Base-by-base conservation (phyloP, 2,329 filamentous ascomycete species). In the Talaromyces rugulosus region DNA sequence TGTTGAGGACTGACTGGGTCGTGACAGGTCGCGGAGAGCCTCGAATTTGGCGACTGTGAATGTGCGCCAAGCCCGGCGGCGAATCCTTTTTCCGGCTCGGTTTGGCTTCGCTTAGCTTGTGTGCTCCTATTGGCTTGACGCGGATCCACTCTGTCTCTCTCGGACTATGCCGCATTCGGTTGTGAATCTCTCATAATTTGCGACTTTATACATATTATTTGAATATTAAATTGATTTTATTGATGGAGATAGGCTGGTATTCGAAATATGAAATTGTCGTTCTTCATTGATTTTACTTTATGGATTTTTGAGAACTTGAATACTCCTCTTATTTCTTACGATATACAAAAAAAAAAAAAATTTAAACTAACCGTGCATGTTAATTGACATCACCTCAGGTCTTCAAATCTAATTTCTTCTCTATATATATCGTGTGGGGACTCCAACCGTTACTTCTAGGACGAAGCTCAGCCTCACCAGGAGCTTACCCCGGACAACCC, bases 41-140 rank as follows among this genome's bases (percentile, higher is more conserved):
- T 59, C 56, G 60, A 62, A 62, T 58, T 62, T 59, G 56, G 60
- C 60, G 56, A 59, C 28, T 3, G n/a, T 16, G 44, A 47, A 18
- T 62, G 60, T 62, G 60, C 56, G 50, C 44, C 9, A 36, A 5
- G 6, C 36, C 52, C 60, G 60, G 60, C 60, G 60, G 60, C 12
- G 40, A 56, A 59, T 58, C 4, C 51, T 50, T 62, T 36, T 56
- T 62, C 60, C 60, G 60, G 40, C n/a, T 23, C 16, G 2, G 4
- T 18, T 3, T 34, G 56, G 56, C 40, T 62, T 62, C 60, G 60
- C 60, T 62, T 62, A 62, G 31, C 12, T 23, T 9, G 27, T 16
- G 12, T 16, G 31, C 30, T 36, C 7, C 33, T 7, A 36, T 36
- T 36, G 33, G 33, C 33, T 36, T 36, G 3, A 8, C 18, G 3